These are phyloP conservation scores for Abortiporus biennis DNA, from an alignment of 1,284 basidiomycete species.

Conservation along the genomic window DNA sequence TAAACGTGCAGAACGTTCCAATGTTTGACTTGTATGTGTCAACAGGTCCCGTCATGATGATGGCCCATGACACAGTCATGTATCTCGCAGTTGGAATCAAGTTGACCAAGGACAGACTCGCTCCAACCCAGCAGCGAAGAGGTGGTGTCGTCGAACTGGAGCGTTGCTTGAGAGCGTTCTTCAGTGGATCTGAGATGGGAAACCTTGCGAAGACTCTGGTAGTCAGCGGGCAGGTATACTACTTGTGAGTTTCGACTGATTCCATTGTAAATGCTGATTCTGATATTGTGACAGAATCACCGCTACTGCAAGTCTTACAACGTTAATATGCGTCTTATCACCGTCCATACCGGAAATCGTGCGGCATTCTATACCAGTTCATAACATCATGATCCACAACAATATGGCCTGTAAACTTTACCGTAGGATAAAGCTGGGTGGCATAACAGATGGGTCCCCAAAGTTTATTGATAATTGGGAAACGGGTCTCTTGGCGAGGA, in stretches of 20 bases:
- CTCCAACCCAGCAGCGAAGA: no score
- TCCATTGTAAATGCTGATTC: no score
- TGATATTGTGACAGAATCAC: constrained; percentile 15
- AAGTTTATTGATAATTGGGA: no score
- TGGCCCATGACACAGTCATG: constrained; percentile 25
- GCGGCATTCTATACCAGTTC: constrained; percentile 17
- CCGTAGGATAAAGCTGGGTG: constrained; percentile 15
- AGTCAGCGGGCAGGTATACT: constrained; percentile 8
- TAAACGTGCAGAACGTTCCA: constrained; percentile 13
- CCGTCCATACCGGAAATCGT: constrained; percentile 13
- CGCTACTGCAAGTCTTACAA: constrained; percentile 16
- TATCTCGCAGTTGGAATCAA: constrained; percentile 26
- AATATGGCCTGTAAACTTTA: constrained; percentile 25
- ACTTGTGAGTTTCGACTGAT: constrained; percentile 10
- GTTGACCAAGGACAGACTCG: constrained; percentile 9
- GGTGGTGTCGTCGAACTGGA: no score
- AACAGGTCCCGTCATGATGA: no score
- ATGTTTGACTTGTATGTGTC: no score
- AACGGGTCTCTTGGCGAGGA: no score
- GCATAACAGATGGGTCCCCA: constrained; percentile 6
- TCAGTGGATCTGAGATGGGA: constrained; percentile 15
- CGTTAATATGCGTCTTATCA: constrained; percentile 15
- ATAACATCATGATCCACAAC: constrained; percentile 20
- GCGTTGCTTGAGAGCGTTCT: no score
- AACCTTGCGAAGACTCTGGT: constrained; percentile 3